phyloP scores from a whole-genome alignment of 2,329 filamentous ascomycete species.

The Westerdykella aurantiaca region DNA sequence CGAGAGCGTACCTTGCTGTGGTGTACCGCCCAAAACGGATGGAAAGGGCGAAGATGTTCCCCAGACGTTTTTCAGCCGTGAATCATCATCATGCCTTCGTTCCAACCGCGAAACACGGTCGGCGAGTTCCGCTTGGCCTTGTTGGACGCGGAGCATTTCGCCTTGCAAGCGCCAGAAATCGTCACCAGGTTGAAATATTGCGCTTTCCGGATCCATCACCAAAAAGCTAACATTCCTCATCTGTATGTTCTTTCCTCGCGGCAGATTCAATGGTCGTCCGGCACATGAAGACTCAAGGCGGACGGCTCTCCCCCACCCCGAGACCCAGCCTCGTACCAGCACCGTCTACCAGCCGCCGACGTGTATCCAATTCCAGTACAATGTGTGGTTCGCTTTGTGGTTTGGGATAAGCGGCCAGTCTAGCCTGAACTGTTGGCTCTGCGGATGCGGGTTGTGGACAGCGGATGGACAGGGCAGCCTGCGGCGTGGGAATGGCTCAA shows the following conservation, averaged over 20 bases:
- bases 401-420: neutral
- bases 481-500: no score
- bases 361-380: constrained; percentile 1
- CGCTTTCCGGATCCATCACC: constrained; percentile 58
- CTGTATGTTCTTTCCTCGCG: neutral
- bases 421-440: no score
- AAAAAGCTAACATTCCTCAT: constrained; percentile 26
- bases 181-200: constrained; percentile 57
- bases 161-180: constrained; percentile 60
- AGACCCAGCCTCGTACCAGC: constrained; percentile 15
- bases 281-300: constrained; percentile 1
- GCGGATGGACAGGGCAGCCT: no score
- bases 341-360: constrained; percentile 11
- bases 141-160: constrained; percentile 57
- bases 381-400: neutral
- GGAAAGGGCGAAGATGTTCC: constrained; percentile 79
- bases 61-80: constrained; percentile 78
- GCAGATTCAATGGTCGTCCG: neutral
- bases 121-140: constrained; percentile 55
- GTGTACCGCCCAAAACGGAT: constrained; percentile 72
- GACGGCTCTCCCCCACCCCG: constrained; percentile 15
- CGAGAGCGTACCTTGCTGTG: constrained; percentile 68
- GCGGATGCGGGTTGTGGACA: no score
- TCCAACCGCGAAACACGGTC: constrained; percentile 58
- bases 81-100: constrained; percentile 57